A percentile compares a stretch with the other conserved stretches of the same genome.
phyloP scores from a whole-genome alignment of 2,329 filamentous ascomycete species.

The Diplodia mutila region DNA sequence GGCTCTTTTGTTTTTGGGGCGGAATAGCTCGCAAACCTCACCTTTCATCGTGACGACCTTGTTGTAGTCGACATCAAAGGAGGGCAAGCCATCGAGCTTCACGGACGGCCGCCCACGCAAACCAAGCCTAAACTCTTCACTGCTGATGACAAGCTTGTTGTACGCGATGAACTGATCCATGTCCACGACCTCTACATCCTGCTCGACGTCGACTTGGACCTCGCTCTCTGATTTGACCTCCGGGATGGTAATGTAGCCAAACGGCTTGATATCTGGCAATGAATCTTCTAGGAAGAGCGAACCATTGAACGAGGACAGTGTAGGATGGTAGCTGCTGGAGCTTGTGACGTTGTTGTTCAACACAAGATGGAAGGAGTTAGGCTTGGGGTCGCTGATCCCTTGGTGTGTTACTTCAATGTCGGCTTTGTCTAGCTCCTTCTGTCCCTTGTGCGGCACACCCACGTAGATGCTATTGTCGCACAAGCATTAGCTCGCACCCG shows the following conservation, averaged over 20 bases:
- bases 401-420: constrained; percentile 56
- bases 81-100: constrained; percentile 55
- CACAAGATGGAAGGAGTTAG: constrained; percentile 54
- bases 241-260: constrained; percentile 53
- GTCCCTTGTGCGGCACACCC: constrained; percentile 62
- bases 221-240: constrained; percentile 42
- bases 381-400: constrained; percentile 54
- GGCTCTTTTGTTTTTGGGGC: background rate
- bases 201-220: constrained; percentile 49
- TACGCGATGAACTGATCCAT: constrained; percentile 55
- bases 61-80: constrained; percentile 58
- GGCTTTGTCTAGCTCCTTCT: constrained; percentile 57
- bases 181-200: constrained; percentile 50
- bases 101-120: constrained; percentile 58
- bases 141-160: constrained; percentile 52
- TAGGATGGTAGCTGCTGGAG: constrained; percentile 57
- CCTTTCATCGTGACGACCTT: constrained; percentile 62
- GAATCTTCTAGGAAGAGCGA: constrained; percentile 52
- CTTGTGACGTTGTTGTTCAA: constrained; percentile 54
- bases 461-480: constrained; percentile 56
- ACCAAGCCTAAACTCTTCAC: constrained; percentile 54
- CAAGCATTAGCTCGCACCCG: background rate
- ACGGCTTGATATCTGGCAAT: constrained; percentile 39
- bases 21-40: constrained; percentile 34
- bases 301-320: constrained; percentile 58